These are phyloP conservation scores for Casuarina equisetifolia DNA, from an alignment of 306 rosid genomes.

Conservation along the genomic window DNA sequence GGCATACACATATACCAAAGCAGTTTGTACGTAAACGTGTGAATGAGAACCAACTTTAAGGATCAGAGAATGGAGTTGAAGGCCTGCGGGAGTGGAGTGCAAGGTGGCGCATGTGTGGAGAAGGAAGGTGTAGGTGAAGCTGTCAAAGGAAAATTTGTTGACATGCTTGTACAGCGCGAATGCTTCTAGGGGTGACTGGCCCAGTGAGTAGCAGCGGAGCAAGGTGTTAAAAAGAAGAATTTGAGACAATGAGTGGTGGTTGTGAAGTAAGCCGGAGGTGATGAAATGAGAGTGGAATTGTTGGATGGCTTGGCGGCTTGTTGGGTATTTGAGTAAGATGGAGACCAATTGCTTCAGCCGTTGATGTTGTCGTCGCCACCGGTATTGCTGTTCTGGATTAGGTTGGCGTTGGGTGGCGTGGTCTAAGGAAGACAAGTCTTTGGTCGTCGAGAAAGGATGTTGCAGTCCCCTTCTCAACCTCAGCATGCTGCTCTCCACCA, in stretches of 20 bases:
- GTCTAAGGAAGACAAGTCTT: background rate
- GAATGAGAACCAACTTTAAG: conserved; percentile 60
- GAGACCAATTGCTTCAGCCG: conserved; percentile 46
- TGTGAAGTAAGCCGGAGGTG: conserved; percentile 47
- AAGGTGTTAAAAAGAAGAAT: conserved; percentile 55
- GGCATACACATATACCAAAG: conserved; percentile 46
- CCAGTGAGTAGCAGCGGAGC: conserved; percentile 42
- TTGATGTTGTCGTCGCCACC: conserved; percentile 8
- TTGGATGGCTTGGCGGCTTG: conserved; percentile 30
- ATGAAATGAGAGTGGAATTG: conserved; percentile 55
- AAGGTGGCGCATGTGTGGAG: conserved; percentile 50
- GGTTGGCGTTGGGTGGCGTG: too few relatives aligned
- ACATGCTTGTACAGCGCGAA: conserved; percentile 35
- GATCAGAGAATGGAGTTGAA: conserved; percentile 57
- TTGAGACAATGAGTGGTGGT: conserved; percentile 9
- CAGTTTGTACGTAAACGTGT: conserved; percentile 64
- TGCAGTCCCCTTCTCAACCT: background rate
- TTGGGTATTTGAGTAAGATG: conserved; percentile 47
- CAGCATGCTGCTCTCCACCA: background rate
- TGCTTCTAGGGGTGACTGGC: conserved; percentile 41
- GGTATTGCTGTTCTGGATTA: background rate
- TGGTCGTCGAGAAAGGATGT: background rate
- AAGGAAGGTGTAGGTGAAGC: conserved; percentile 61
- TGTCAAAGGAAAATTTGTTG: conserved; percentile 29
- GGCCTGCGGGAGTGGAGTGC: conserved; percentile 22